Base-by-base conservation (phyloP, 2,329 filamentous ascomycete genomes). In the Saccharata proteae region DNA sequence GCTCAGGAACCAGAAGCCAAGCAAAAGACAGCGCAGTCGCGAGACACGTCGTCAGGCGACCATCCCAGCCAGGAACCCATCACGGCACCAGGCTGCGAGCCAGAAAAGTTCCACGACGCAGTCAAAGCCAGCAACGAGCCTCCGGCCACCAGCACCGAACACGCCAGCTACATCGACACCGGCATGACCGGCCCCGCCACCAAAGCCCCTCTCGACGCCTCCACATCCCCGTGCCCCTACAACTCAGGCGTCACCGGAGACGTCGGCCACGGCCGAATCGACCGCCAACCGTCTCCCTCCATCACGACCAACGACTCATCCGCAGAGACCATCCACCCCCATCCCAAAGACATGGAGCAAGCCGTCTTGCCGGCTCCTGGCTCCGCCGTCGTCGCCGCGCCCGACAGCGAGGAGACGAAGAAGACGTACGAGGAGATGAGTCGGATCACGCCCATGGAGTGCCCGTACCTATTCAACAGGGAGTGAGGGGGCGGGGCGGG, bases 361-460 rank as follows among this genome's bases (percentile, higher is more conserved):
- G 34, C 39, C 1, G 46, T 57, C 16, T 33, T 43, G 22, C 51
- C 53, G 5, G 35, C 31, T 5, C 36, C 48, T 13, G 55, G 55
- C 15, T 48, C 58, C 30, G 55, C 54, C 14, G 50, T 56, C 10
- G 55, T 46, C 4, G 43, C 45, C n/a, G 38, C 45, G 11, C 39
- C 48, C 7, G 36, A 39, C 15, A 45, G 43, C 16, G 41, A 51
- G 18, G 53, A 57, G 44, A 49, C 50, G 16, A 43, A 38, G 26
- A 16, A 44, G 38, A 54, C 54, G 28, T 46, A 52, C 30, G 47
- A 53, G 39, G 55, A 59, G 43, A 58, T 59, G 55, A 51, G 49
- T 30, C 38, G 31, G 22, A 39, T 40, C 6, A 38, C 37, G 9
- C 30, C 40, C 3, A 36, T 30, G 2, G 53, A 57, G 37, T 55